Conservation (phyloP, 2,329 filamentous ascomycete genomes). For the Rachicladosporium sp. region DNA sequence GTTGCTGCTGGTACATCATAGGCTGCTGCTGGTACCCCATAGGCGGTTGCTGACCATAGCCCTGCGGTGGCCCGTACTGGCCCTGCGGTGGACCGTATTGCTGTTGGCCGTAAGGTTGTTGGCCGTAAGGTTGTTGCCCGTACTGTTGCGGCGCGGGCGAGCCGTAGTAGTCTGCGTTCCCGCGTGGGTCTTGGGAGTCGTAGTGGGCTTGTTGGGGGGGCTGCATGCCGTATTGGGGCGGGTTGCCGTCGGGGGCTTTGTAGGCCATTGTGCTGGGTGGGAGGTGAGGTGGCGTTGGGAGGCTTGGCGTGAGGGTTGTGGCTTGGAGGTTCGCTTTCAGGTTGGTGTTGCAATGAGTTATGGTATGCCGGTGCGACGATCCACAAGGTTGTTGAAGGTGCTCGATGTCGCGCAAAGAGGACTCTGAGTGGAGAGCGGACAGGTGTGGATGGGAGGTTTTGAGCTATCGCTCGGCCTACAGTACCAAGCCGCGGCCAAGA, state of each 20-base stretch:
- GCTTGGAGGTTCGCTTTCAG: too few species aligned
- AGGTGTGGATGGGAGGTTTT: too few species aligned
- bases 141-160: slow-evolving; percentile 7
- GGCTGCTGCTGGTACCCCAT: slow-evolving; percentile 29
- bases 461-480: too few species aligned
- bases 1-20: slow-evolving; percentile 25
- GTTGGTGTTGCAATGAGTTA: too few species aligned
- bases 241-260: slow-evolving; percentile 1
- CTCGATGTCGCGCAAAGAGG: too few species aligned
- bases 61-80: slow-evolving; percentile 1
- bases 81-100: slow-evolving; percentile 1
- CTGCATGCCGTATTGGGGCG: slow-evolving; percentile 1
- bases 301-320: too few species aligned
- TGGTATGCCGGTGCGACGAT: too few species aligned
- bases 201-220: slow-evolving; percentile 7
- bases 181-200: slow-evolving; percentile 3
- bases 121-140: slow-evolving; percentile 4
- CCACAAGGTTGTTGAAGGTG: too few species aligned
- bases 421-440: too few species aligned
- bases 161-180: slow-evolving; percentile 6
- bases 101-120: slow-evolving; percentile 2
- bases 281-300: too few species aligned
- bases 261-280: slow-evolving; percentile 1
- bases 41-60: slow-evolving; percentile 11
- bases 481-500: too few species aligned